Conservation (phyloP, 1,284 basidiomycete species). For the Melanopsichium pennsylvanicum region DNA sequence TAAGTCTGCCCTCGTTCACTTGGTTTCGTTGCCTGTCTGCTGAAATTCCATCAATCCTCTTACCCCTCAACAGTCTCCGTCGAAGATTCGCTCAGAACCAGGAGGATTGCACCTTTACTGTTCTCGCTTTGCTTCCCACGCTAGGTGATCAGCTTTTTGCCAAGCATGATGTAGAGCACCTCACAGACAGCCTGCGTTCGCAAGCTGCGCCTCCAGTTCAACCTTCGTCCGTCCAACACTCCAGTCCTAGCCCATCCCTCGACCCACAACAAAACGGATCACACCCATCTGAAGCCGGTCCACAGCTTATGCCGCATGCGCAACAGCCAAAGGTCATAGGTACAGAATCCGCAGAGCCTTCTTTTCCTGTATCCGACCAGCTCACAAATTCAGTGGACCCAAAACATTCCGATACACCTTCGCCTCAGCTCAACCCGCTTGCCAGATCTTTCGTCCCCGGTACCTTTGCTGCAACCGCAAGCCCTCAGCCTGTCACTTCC, state of each 20-base stretch:
- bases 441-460: constrained; percentile 38
- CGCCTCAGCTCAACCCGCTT: constrained; percentile 37
- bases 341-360: background rate
- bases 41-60: background rate
- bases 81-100: constrained; percentile 82
- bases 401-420: constrained; percentile 9
- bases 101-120: constrained; percentile 81
- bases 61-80: constrained; percentile 73
- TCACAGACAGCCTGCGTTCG: constrained; percentile 75
- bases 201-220: constrained; percentile 18
- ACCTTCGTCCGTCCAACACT: constrained; percentile 53
- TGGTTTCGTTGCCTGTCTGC: background rate
- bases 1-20: constrained; percentile 67
- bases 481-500: background rate
- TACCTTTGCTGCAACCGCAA: background rate
- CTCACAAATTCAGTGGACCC: background rate
- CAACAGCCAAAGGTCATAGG: background rate
- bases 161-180: constrained; percentile 81
- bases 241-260: constrained; percentile 7
- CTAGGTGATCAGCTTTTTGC: constrained; percentile 76
- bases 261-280: constrained; percentile 7
- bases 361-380: background rate
- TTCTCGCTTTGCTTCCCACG: constrained; percentile 80
- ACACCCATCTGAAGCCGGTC: constrained; percentile 2
- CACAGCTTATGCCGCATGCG: background rate